These are phyloP conservation scores for Kodamaea plutei DNA, from an alignment of 1,139 yeast genomes.

Conservation along the genomic window DNA sequence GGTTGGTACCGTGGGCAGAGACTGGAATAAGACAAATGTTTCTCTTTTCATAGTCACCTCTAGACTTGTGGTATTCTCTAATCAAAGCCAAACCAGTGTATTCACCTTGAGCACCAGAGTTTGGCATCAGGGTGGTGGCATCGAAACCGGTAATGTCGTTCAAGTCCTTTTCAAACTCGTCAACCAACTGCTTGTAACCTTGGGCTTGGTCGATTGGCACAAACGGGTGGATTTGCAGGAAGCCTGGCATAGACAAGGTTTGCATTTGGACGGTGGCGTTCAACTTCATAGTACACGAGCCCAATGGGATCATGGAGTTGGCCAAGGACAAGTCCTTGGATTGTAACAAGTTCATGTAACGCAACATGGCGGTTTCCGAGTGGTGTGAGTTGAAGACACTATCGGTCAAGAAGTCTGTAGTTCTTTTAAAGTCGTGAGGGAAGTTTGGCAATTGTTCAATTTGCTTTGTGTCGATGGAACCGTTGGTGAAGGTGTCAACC, in stretches of 20 bases:
- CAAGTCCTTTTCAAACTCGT: constrained; percentile 77
- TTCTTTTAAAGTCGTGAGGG: constrained; percentile 54
- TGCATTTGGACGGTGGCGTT: constrained; percentile 95
- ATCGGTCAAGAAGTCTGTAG: constrained; percentile 61
- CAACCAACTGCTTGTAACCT: constrained; percentile 74
- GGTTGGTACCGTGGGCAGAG: constrained; percentile 97
- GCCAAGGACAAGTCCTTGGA: constrained; percentile 88
- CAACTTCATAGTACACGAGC: constrained; percentile 97
- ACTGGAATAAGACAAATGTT: constrained; percentile 93
- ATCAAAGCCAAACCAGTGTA: constrained; percentile 90
- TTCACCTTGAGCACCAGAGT: constrained; percentile 98
- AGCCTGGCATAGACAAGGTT: constrained; percentile 93
- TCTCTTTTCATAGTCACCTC: constrained; percentile 65
- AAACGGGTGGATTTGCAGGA: constrained; percentile 84
- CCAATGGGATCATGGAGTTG: constrained; percentile 94
- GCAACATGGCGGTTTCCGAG: constrained; percentile 89
- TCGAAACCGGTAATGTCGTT: constrained; percentile 95
- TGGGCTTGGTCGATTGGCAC: constrained; percentile 82
- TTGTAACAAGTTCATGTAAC: constrained; percentile 84
- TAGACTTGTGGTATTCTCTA: constrained; percentile 66
- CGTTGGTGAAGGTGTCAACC: constrained; percentile 51
- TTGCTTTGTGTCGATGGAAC: constrained; percentile 16
- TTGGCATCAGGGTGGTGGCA: constrained; percentile 90
- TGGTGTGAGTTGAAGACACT: constrained; percentile 85
- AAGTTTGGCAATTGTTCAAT: constrained; percentile 45